phyloP scores from a whole-genome alignment of 495 filamentous ascomycete species.

The Aspergillus sparsus region DNA sequence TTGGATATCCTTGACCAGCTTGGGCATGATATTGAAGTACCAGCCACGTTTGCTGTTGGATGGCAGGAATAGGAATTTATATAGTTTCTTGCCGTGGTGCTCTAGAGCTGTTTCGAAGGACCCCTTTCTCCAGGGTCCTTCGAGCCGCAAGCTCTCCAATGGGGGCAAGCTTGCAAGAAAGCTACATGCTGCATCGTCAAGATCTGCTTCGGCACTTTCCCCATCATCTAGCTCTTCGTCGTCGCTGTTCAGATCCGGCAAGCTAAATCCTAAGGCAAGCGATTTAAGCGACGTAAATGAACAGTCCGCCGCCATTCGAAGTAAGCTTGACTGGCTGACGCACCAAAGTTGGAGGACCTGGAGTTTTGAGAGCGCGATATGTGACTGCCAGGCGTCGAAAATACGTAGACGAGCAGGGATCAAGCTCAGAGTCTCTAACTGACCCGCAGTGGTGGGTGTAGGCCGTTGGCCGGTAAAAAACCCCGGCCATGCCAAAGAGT shows the following conservation, averaged over 20 bases:
- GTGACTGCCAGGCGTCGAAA: not conserved
- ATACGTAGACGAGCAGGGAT: not conserved
- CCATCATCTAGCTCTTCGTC: not conserved
- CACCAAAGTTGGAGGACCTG: slow-evolving; percentile 7
- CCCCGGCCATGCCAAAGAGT: not conserved
- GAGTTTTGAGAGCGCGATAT: slow-evolving; percentile 7
- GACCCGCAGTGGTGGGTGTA: not conserved
- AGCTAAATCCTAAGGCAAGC: not conserved
- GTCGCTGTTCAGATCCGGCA: not conserved
- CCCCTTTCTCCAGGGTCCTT: not conserved
- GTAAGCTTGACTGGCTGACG: not conserved
- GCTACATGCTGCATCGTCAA: not conserved
- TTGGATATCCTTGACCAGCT: slow-evolving; percentile 4
- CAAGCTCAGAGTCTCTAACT: not conserved
- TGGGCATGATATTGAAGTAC: slow-evolving; percentile 4
- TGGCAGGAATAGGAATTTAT: not conserved
- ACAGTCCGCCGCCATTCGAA: slow-evolving; percentile 1
- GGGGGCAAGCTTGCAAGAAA: slow-evolving; percentile 2
- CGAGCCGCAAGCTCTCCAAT: slow-evolving; percentile 10
- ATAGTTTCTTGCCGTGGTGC: slow-evolving; percentile 3
- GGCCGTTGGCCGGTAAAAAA: not conserved
- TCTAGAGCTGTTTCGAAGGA: not conserved
- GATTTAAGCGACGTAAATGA: slow-evolving; percentile 8
- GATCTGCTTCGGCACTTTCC: not conserved
- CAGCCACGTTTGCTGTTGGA: not conserved